phyloP scores from a whole-genome alignment of 2,329 filamentous ascomycete species.

The Neonectria punicea region DNA sequence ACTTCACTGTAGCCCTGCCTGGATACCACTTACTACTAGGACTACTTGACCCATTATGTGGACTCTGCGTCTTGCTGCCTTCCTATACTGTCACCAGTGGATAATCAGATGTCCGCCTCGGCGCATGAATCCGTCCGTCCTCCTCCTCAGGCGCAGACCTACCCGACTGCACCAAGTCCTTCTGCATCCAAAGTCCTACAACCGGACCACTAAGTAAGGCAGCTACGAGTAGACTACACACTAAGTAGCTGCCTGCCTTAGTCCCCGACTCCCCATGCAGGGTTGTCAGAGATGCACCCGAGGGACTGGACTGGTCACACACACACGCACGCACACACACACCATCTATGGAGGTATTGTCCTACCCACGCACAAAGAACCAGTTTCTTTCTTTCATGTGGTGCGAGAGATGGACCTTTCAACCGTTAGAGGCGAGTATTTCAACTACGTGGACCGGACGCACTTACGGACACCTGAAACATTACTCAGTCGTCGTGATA shows the following conservation, averaged over 20 bases:
- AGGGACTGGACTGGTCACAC: neutral
- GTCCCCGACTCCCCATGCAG: neutral
- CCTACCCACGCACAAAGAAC: neutral
- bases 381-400: neutral
- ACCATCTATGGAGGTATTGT: neutral
- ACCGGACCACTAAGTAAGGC: too few relatives aligned
- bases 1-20: neutral
- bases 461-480: neutral
- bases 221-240: too few relatives aligned
- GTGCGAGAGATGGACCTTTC: neutral
- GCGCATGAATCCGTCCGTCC: slow-evolving; percentile 14
- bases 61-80: slow-evolving; percentile 11
- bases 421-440: neutral
- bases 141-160: neutral
- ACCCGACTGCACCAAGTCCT: neutral
- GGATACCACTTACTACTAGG: too few relatives aligned
- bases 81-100: slow-evolving; percentile 9
- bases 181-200: too few relatives aligned
- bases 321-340: neutral
- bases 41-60: slow-evolving; percentile 5
- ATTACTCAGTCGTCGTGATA: neutral
- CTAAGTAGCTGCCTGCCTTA: neutral
- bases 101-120: slow-evolving; percentile 16
- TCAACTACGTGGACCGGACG: neutral
- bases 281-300: neutral